These are phyloP conservation scores for Arthrobotrys entomopaga DNA, from an alignment of 2,329 filamentous ascomycete genomes.

Conservation along the genomic window DNA sequence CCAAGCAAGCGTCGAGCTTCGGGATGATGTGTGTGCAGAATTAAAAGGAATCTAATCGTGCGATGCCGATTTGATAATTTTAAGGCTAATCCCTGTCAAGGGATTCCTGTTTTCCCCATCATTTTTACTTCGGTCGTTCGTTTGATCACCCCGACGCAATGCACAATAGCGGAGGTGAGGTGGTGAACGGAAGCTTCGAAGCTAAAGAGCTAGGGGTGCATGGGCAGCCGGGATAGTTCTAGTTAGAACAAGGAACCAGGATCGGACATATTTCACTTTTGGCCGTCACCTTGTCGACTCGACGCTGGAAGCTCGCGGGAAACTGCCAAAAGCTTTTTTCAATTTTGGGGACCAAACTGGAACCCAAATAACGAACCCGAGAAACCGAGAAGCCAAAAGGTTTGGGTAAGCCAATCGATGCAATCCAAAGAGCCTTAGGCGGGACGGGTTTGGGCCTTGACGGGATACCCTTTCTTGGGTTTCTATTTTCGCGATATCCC, in stretches of 20 bases:
- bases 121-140: conserved; percentile 25
- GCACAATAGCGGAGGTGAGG: conserved; percentile 45
- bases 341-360: neutral
- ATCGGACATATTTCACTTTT: conserved; percentile 55
- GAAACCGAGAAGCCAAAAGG: conserved; percentile 15
- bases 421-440: conserved; percentile 1
- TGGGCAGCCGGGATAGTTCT: conserved; percentile 49
- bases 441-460: conserved; percentile 18
- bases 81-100: conserved; percentile 50
- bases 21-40: conserved; percentile 52
- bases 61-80: conserved; percentile 52
- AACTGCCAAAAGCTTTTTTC: conserved; percentile 15
- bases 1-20: conserved; percentile 43
- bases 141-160: conserved; percentile 46
- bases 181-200: conserved; percentile 51
- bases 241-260: conserved; percentile 54
- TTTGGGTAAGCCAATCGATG: conserved; percentile 5
- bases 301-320: conserved; percentile 16
- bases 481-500: conserved; percentile 8
- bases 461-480: conserved; percentile 21
- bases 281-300: conserved; percentile 29
- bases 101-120: conserved; percentile 47
- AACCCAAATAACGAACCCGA: neutral
- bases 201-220: conserved; percentile 53
- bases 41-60: conserved; percentile 35